phyloP scores from a whole-genome alignment of 1,284 basidiomycete species.

The Apiotrichum mycotoxinovorans region DNA sequence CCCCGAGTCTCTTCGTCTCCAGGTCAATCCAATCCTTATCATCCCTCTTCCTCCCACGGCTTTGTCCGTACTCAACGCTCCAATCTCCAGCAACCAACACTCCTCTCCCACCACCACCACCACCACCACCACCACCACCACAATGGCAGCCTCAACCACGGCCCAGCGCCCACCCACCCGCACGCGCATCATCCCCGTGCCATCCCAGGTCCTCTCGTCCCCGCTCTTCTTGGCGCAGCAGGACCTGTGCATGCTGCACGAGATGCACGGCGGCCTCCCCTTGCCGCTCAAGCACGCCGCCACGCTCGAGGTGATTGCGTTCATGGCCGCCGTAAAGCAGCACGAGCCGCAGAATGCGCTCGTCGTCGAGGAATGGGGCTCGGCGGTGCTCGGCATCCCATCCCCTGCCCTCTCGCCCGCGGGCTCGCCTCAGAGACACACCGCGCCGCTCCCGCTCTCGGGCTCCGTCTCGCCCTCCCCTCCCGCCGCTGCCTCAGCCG shows the following conservation, averaged over 20 bases:
- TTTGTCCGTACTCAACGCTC: too few relatives aligned
- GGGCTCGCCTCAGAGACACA: not conserved
- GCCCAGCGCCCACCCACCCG: too few relatives aligned
- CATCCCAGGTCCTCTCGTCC: not conserved
- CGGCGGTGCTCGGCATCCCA: not conserved
- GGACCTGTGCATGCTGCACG: not conserved
- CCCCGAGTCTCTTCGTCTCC: too few relatives aligned
- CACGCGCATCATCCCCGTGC: not conserved
- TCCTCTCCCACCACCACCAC: too few relatives aligned
- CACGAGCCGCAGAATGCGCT: not conserved
- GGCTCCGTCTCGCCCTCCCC: not conserved
- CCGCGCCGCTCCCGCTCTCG: not conserved
- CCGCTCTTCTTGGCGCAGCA: not conserved
- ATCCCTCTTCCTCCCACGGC: too few relatives aligned
- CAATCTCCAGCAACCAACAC: too few relatives aligned
- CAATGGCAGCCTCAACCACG: not conserved
- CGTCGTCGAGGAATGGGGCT: not conserved
- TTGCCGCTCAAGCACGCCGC: conserved; percentile 1
- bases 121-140: not conserved
- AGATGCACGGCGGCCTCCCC: conserved; percentile 2
- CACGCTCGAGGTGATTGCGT: not conserved
- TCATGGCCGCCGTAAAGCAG: not conserved
- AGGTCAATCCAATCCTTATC: too few relatives aligned
- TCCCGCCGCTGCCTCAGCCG: not conserved
- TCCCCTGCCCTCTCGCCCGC: not conserved